phyloP scores from a whole-genome alignment of 2,329 filamentous ascomycete species.

The Ustulina deusta region DNA sequence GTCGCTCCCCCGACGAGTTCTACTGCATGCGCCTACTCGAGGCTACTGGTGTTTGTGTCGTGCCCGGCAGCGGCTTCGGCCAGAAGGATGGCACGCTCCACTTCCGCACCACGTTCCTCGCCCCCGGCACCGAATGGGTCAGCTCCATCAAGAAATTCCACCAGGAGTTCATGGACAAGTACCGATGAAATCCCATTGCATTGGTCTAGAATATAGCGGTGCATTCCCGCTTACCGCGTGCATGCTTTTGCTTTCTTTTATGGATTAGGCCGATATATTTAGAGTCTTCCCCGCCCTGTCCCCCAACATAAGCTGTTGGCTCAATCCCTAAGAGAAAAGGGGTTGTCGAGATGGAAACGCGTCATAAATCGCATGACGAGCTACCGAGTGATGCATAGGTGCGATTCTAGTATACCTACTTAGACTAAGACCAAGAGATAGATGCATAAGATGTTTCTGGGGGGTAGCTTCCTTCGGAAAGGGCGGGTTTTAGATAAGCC shows the following conservation, averaged over 20 bases:
- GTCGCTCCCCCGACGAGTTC: conserved; percentile 86
- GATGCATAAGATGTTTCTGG: conserved; percentile 12
- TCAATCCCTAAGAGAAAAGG: not conserved
- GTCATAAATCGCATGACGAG: not conserved
- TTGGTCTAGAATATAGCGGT: not conserved
- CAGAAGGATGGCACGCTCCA: conserved; percentile 92
- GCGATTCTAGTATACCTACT: conserved; percentile 14
- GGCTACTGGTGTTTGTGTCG: conserved; percentile 92
- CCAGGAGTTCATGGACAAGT: conserved; percentile 89
- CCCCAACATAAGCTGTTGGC: not conserved
- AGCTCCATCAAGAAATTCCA: conserved; percentile 90
- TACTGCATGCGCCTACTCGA: conserved; percentile 93
- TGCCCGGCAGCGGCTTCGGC: conserved; percentile 92
- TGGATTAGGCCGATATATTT: not conserved
- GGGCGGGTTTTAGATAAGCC: conserved; percentile 6
- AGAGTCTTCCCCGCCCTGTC: not conserved
- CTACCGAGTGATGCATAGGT: conserved; percentile 6
- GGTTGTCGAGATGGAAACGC: not conserved
- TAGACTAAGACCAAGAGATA: conserved; percentile 9
- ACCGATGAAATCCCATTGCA: conserved; percentile 55
- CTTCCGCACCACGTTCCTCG: conserved; percentile 96
- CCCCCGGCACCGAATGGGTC: conserved; percentile 96
- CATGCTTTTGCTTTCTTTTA: not conserved
- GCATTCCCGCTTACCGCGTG: not conserved
- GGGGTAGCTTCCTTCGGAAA: not conserved